Evolutionary conservation across 306 rosid genomes (phyloP).

Genomic region (Styphnolobium japonicum): DNA sequence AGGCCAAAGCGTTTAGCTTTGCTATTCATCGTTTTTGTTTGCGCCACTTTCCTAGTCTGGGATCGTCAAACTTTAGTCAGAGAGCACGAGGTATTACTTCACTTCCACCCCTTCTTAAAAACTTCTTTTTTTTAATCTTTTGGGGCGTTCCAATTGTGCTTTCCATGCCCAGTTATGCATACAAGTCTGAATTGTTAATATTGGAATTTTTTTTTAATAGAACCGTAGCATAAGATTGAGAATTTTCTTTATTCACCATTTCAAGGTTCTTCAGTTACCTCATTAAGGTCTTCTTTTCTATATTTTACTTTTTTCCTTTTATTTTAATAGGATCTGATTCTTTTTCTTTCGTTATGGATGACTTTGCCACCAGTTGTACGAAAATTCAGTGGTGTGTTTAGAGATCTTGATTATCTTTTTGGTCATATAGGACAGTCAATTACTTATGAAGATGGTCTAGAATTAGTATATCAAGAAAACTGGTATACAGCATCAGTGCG

Average conservation of each 20-base stretch:
- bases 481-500: background rate
- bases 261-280: background rate
- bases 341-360: background rate
- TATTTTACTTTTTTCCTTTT: too few species aligned
- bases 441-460: background rate
- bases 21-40: constrained; percentile 74
- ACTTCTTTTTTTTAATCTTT: background rate
- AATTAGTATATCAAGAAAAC: background rate
- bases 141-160: background rate
- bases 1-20: constrained; percentile 86
- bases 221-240: too few species aligned
- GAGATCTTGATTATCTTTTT: background rate
- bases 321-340: constrained; percentile 31
- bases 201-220: too few species aligned
- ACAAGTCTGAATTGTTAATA: background rate
- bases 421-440: background rate
- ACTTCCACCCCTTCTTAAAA: too few species aligned
- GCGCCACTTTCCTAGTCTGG: constrained; percentile 68
- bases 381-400: background rate
- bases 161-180: background rate
- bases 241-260: background rate
- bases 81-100: constrained; percentile 74
- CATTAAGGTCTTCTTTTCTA: background rate
- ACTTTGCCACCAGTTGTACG: background rate
- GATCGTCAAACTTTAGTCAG: constrained; percentile 86